Conservation (phyloP, 208 protist species). For the Blastocrithidia nonstop region DNA sequence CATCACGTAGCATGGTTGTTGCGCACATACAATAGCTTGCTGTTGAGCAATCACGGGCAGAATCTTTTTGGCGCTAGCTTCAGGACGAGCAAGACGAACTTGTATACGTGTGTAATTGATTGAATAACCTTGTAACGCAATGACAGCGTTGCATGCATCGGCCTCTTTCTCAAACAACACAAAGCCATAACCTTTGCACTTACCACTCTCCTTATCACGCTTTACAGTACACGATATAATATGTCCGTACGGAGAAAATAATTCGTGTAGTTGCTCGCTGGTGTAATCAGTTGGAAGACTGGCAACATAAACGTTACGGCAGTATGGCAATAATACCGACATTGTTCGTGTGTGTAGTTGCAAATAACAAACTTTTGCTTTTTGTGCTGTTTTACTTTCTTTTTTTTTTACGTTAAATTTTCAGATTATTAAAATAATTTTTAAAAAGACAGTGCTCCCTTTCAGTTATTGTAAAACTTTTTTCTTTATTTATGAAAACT, state of each 20-base stretch:
- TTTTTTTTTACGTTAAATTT: too few species aligned
- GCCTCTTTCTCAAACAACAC: conserved; percentile 59
- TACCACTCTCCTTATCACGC: conserved; percentile 34
- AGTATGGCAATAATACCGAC: conserved; percentile 12
- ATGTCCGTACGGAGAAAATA: conserved; percentile 52
- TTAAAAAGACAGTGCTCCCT: too few species aligned
- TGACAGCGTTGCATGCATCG: conserved; percentile 32
- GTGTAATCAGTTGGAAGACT: conserved; percentile 58
- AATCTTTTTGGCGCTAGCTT: conserved; percentile 60
- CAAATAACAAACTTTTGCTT: too few species aligned
- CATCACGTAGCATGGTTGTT: conserved; percentile 31
- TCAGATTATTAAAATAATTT: too few species aligned
- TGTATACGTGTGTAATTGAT: conserved; percentile 58
- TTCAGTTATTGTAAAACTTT: too few species aligned
- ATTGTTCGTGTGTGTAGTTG: background rate
- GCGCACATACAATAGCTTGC: conserved; percentile 21
- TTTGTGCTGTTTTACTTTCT: too few species aligned
- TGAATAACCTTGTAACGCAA: conserved; percentile 43
- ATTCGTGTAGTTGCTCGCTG: conserved; percentile 39
- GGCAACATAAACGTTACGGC: conserved; percentile 79
- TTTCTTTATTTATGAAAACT: too few species aligned
- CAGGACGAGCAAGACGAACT: conserved; percentile 61
- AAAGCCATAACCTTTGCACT: conserved; percentile 77
- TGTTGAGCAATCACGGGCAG: conserved; percentile 47
- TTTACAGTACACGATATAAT: conserved; percentile 60